Evolutionary conservation across 148 eudicot genomes (phyloP).

Genomic region (Amaranthus hypochondriacus): DNA sequence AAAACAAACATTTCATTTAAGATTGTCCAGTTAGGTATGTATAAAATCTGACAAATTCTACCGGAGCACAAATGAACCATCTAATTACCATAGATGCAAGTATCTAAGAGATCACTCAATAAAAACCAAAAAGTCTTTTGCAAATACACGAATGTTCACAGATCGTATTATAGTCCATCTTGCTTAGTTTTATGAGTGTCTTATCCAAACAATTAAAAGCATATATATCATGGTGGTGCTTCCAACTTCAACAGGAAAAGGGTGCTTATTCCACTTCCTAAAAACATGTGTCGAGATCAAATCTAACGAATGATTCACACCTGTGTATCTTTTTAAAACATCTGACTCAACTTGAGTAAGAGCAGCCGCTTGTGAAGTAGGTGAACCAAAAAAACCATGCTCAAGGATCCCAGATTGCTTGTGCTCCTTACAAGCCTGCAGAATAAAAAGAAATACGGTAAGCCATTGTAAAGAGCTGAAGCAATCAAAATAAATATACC

Average conservation of each 20-base stretch:
- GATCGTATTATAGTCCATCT: not conserved
- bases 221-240: not conserved
- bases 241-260: not conserved
- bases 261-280: not conserved
- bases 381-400: slow-evolving; percentile 76
- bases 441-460: slow-evolving; percentile 4
- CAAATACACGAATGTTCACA: not conserved
- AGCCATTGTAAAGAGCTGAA: not conserved
- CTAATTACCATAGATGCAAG: not conserved
- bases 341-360: slow-evolving; percentile 34
- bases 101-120: not conserved
- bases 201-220: not conserved
- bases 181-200: not conserved
- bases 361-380: slow-evolving; percentile 38
- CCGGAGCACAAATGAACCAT: not conserved
- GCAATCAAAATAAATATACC: not conserved
- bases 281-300: not conserved
- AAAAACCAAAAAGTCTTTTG: not conserved
- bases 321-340: slow-evolving; percentile 41
- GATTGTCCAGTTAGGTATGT: not conserved
- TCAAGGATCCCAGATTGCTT: slow-evolving; percentile 78
- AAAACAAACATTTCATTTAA: too few species aligned
- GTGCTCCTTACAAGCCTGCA: slow-evolving; percentile 81
- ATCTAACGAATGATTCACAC: slow-evolving; percentile 29
- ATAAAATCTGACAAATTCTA: not conserved